phyloP scores from a whole-genome alignment of 1,139 yeast genomes.

The Blastobotrys apis region DNA sequence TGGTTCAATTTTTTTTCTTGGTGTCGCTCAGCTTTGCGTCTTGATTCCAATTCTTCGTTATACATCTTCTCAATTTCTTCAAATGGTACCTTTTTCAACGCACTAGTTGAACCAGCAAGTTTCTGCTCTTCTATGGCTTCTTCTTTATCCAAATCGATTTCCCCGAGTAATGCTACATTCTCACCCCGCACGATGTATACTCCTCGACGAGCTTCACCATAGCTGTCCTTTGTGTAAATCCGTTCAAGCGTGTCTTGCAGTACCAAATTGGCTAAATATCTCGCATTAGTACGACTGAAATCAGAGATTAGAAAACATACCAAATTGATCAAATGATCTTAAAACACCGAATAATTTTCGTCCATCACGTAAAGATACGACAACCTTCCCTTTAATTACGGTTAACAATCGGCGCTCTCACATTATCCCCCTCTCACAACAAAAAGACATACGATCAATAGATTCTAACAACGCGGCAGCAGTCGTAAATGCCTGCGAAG shows the following conservation, averaged over 20 bases:
- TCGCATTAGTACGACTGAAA: background rate
- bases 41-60: slow-evolving; percentile 37
- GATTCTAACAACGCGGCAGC: slow-evolving; percentile 95
- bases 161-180: slow-evolving; percentile 94
- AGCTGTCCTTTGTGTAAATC: slow-evolving; percentile 57
- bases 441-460: slow-evolving; percentile 60
- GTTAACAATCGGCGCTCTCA: no score
- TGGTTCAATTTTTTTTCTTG: slow-evolving; percentile 46
- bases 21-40: slow-evolving; percentile 43
- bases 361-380: slow-evolving; percentile 87
- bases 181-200: slow-evolving; percentile 94
- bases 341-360: slow-evolving; percentile 82
- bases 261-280: slow-evolving; percentile 59
- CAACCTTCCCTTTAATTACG: slow-evolving; percentile 66
- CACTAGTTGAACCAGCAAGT: slow-evolving; percentile 23
- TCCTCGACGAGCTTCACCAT: slow-evolving; percentile 74
- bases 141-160: slow-evolving; percentile 84
- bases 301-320: slow-evolving; percentile 21
- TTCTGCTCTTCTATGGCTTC: slow-evolving; percentile 55
- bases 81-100: slow-evolving; percentile 55
- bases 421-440: background rate
- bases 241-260: slow-evolving; percentile 88
- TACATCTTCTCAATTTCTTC: slow-evolving; percentile 48
- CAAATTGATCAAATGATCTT: slow-evolving; percentile 93
- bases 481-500: slow-evolving; percentile 80